Percentiles rank a stretch among this genome's conserved stretches.
Conservation (phyloP, 1,284 basidiomycete genomes). For the Heterobasidion parviporum region DNA sequence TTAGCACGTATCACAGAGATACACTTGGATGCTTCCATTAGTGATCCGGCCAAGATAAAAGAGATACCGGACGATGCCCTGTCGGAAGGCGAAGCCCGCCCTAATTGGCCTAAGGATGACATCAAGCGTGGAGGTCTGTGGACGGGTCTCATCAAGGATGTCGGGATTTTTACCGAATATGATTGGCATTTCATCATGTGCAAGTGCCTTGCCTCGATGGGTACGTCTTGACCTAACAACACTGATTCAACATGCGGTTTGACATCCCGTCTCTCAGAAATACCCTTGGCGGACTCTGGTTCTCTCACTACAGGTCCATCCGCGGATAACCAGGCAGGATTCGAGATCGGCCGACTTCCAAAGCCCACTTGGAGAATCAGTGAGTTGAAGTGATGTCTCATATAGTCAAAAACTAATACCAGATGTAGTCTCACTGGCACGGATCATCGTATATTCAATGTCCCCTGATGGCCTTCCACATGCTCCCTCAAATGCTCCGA, state of each 20-base stretch:
- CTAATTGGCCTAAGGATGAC: slow-evolving; percentile 44
- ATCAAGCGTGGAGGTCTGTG: slow-evolving; percentile 37
- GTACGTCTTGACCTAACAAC: slow-evolving; percentile 33
- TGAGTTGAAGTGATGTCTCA: slow-evolving; percentile 24
- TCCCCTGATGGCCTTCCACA: slow-evolving; percentile 62
- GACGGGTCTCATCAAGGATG: slow-evolving; percentile 71
- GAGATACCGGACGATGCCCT: slow-evolving; percentile 66
- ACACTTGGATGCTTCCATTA: slow-evolving; percentile 66
- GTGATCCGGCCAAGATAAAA: slow-evolving; percentile 57
- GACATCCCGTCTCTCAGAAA: slow-evolving; percentile 35
- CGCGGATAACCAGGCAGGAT: slow-evolving; percentile 57
- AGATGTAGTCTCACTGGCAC: slow-evolving; percentile 64
- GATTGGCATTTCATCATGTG: slow-evolving; percentile 89
- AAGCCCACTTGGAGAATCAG: slow-evolving; percentile 64
- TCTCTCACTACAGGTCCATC: slow-evolving; percentile 65
- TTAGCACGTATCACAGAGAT: slow-evolving; percentile 63
- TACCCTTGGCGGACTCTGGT: slow-evolving; percentile 62
- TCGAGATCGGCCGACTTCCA: slow-evolving; percentile 59
- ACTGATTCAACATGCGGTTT: slow-evolving; percentile 1
- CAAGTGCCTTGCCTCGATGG: slow-evolving; percentile 84
- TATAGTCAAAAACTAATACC: not conserved
- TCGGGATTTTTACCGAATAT: slow-evolving; percentile 82
- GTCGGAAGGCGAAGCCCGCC: slow-evolving; percentile 55
- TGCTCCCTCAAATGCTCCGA: slow-evolving; percentile 41
- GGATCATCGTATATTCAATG: slow-evolving; percentile 90